These are phyloP conservation scores for Pseudoturritis turrita DNA, from an alignment of 345 rosid species.

Conservation along the genomic window DNA sequence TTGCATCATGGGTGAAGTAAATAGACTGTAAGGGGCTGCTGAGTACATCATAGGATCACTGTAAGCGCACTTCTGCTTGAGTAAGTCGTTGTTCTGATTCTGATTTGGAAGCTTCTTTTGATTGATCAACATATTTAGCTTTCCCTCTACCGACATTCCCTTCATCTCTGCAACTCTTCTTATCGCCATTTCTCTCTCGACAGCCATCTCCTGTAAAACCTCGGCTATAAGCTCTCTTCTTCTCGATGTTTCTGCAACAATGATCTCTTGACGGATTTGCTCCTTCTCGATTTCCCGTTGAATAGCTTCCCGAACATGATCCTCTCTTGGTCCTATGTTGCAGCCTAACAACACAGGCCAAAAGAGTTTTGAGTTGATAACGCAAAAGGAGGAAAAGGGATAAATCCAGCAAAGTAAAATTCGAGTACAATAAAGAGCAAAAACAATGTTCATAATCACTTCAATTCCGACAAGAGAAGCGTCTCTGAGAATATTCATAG, in stretches of 20 bases:
- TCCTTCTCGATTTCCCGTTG: constrained; percentile 40
- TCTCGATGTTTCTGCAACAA: constrained; percentile 27
- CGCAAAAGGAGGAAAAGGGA: background rate
- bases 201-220: constrained; percentile 43
- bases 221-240: constrained; percentile 40
- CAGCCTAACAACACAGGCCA: background rate
- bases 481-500: too few species aligned
- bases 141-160: constrained; percentile 19
- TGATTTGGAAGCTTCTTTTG: constrained; percentile 9
- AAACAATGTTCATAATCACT: too few species aligned
- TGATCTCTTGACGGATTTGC: constrained; percentile 39
- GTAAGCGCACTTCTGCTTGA: background rate
- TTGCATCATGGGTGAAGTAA: constrained; percentile 5
- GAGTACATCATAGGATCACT: background rate
- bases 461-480: background rate
- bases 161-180: background rate
- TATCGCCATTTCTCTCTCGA: constrained; percentile 39
- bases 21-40: background rate
- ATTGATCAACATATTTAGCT: constrained; percentile 24
- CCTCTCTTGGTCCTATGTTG: background rate
- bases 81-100: background rate
- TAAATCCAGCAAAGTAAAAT: background rate
- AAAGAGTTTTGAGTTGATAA: background rate
- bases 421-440: too few species aligned
- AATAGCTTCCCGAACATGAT: constrained; percentile 9